Conservation (phyloP, 352 stramenopile genomes). For the Phytophthora macrochlamydospora region DNA sequence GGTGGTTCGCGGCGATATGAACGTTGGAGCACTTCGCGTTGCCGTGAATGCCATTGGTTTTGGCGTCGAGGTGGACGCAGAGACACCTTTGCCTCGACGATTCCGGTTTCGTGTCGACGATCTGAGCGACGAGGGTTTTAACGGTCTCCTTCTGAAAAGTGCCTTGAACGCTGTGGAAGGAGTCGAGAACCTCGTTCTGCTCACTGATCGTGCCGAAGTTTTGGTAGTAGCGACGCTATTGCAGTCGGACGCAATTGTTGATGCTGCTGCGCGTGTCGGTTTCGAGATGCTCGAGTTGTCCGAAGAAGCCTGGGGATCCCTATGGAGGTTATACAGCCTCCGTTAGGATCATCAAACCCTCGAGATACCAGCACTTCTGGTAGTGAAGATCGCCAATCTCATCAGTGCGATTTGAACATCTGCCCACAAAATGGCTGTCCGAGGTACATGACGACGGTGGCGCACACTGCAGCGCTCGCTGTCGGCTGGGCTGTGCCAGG, state of each 20-base stretch:
- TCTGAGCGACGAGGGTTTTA: conserved; percentile 36
- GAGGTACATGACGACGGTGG: conserved; percentile 79
- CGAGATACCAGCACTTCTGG: not conserved
- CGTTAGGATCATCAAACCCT: conserved; percentile 19
- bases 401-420: conserved; percentile 66
- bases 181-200: conserved; percentile 66
- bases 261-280: conserved; percentile 39
- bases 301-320: conserved; percentile 48
- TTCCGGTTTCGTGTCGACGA: conserved; percentile 64
- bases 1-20: conserved; percentile 59
- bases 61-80: conserved; percentile 43
- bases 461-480: conserved; percentile 77
- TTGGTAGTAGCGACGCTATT: conserved; percentile 62
- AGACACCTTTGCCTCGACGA: conserved; percentile 47
- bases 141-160: conserved; percentile 28
- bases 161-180: conserved; percentile 51
- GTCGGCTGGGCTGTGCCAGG: conserved; percentile 81
- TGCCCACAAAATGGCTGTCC: conserved; percentile 73
- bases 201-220: conserved; percentile 61
- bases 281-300: conserved; percentile 64
- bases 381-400: conserved; percentile 25
- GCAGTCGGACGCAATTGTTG: conserved; percentile 40
- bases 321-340: conserved; percentile 26
- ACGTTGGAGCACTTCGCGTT: conserved; percentile 35
- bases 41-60: conserved; percentile 68